phyloP scores from a whole-genome alignment of 768 basidiomycete species.

The Porphyrellus cyaneotinctus region DNA sequence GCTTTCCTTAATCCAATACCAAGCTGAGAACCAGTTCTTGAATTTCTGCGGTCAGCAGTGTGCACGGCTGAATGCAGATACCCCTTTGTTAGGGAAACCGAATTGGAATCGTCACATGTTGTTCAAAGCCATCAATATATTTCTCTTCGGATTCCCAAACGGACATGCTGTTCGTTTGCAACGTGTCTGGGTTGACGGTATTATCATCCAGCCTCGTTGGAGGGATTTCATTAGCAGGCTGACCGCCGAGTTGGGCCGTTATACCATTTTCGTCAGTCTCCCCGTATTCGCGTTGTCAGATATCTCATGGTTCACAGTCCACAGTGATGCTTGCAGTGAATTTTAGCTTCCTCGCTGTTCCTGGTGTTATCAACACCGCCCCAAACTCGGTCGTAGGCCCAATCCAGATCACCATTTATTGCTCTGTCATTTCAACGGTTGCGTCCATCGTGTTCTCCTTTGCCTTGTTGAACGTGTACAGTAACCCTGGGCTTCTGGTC shows the following conservation, averaged over 20 bases:
- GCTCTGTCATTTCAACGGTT: constrained; percentile 7
- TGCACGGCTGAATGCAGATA: constrained; percentile 10
- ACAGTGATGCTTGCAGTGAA: constrained; percentile 19
- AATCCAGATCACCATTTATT: constrained; percentile 13
- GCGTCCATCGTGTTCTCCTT: constrained; percentile 15
- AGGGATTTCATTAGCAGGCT: constrained; percentile 10
- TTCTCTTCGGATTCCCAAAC: constrained; percentile 1
- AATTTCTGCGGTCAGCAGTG: constrained; percentile 11
- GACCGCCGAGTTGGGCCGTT: constrained; percentile 6
- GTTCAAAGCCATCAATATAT: neutral
- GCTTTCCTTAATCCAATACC: neutral
- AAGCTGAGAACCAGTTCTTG: constrained; percentile 16
- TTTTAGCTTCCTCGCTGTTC: constrained; percentile 14
- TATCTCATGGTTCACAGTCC: constrained; percentile 2
- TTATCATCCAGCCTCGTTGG: constrained; percentile 10
- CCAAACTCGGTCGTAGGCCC: neutral
- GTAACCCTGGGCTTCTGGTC: neutral
- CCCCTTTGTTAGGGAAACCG: constrained; percentile 5
- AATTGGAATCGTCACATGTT: neutral
- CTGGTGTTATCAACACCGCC: neutral
- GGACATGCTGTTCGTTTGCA: constrained; percentile 14
- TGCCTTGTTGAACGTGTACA: constrained; percentile 10
- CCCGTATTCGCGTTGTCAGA: neutral
- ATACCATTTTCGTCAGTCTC: constrained; percentile 11
- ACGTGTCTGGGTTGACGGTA: constrained; percentile 10